Percentiles rank a stretch among this genome's conserved stretches.
phyloP scores from a whole-genome alignment of 106 monocot species.

The Dendrobium chrysotoxum region DNA sequence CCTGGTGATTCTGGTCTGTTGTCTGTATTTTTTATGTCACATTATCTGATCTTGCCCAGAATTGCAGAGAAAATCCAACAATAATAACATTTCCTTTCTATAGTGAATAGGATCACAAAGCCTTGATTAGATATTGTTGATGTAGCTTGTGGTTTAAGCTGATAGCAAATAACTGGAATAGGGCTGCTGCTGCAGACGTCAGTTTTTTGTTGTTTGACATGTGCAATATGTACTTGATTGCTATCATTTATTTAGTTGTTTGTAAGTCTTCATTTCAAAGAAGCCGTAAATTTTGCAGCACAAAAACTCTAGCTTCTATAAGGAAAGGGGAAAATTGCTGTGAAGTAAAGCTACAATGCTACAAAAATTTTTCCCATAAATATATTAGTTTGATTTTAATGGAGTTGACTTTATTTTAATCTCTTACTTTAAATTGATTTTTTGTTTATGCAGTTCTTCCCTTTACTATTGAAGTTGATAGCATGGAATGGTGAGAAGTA shows the following conservation, averaged over 20 bases:
- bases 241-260: neutral
- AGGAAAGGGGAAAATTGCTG: neutral
- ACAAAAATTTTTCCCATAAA: neutral
- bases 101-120: no score
- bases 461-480: slow-evolving; percentile 86
- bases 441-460: slow-evolving; percentile 76
- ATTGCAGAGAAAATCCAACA: no score
- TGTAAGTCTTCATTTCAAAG: neutral
- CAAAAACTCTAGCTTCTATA: neutral
- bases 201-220: neutral
- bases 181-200: neutral
- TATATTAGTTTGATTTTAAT: neutral
- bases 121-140: no score
- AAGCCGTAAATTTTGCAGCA: neutral
- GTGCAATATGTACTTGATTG: neutral
- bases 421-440: neutral
- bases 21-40: no score
- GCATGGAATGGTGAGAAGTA: slow-evolving; percentile 99
- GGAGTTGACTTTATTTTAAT: neutral
- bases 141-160: no score
- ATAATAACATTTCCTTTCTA: no score
- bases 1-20: no score
- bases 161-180: no score
- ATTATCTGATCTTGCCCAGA: no score
- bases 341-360: neutral